phyloP scores from a whole-genome alignment of 78 protist genomes.

The Monosiga brevicollis region DNA sequence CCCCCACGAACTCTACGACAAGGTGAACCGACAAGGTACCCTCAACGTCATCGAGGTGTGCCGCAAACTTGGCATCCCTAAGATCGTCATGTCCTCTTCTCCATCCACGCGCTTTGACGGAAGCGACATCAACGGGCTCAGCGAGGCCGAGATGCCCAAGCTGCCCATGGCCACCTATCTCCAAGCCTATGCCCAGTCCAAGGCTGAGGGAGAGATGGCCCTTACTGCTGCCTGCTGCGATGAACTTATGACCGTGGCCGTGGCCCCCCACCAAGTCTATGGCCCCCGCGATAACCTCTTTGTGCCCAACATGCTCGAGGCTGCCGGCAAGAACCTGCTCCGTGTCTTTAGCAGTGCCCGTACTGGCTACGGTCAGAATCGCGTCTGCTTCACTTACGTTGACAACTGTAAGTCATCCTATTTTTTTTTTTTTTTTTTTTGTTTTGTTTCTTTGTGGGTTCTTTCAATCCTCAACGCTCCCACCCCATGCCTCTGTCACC shows the following conservation, averaged over 20 bases:
- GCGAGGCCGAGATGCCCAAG: conserved; percentile 26
- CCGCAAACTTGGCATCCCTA: conserved; percentile 12
- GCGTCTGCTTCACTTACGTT: conserved; percentile 49
- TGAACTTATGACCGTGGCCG: conserved; percentile 28
- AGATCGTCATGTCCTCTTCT: conserved; percentile 36
- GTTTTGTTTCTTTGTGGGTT: too few relatives aligned
- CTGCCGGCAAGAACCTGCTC: conserved; percentile 40
- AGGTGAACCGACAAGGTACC: conserved; percentile 54
- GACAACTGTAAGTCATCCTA: too few relatives aligned
- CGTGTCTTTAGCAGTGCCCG: conserved; percentile 22
- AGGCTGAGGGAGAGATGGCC: conserved; percentile 53
- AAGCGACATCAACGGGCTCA: conserved; percentile 28
- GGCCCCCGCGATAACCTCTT: conserved; percentile 65
- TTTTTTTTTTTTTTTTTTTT: too few relatives aligned
- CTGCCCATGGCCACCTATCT: conserved; percentile 20
- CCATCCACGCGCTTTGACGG: conserved; percentile 46
- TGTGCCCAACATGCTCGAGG: conserved; percentile 52
- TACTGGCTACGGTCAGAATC: conserved; percentile 35
- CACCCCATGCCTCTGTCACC: too few relatives aligned
- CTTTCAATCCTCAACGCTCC: too few relatives aligned
- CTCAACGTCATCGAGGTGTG: conserved; percentile 53
- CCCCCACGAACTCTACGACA: conserved; percentile 31
- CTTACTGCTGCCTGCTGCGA: conserved; percentile 3
- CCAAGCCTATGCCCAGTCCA: conserved; percentile 50
- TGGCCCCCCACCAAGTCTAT: conserved; percentile 60